Evolutionary conservation across 2,329 filamentous ascomycete genomes (phyloP).

Genomic region (Alternaria solani): DNA sequence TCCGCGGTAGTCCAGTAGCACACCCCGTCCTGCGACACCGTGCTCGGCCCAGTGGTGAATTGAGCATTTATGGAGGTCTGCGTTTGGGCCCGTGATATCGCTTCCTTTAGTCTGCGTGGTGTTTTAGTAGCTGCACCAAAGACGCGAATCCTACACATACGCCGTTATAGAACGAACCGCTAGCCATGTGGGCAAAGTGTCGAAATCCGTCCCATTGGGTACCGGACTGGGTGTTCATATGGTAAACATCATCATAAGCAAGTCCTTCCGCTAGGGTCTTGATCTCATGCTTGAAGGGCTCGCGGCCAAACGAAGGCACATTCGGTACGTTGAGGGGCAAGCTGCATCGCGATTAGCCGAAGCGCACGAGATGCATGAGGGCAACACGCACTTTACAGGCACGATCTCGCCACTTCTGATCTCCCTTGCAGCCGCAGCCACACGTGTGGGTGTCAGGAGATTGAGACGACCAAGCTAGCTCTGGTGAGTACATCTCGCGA

Average conservation of each 20-base stretch:
- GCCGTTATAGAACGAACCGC: conserved; percentile 54
- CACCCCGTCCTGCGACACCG: conserved; percentile 55
- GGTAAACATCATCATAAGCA: conserved; percentile 55
- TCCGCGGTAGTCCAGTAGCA: conserved; percentile 55
- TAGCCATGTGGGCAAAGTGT: conserved; percentile 53
- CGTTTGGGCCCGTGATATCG: conserved; percentile 51
- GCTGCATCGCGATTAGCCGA: conserved; percentile 37
- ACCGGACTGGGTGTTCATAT: conserved; percentile 55
- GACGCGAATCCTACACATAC: conserved; percentile 13
- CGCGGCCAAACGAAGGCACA: conserved; percentile 62
- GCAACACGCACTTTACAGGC: conserved; percentile 59
- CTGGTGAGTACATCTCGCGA: not conserved
- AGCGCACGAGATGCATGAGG: not conserved
- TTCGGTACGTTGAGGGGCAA: conserved; percentile 62
- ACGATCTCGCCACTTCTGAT: conserved; percentile 65
- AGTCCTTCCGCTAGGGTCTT: conserved; percentile 51
- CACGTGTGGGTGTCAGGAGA: conserved; percentile 63
- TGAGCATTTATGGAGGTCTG: conserved; percentile 53
- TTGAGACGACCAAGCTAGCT: conserved; percentile 61
- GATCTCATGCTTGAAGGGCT: conserved; percentile 64
- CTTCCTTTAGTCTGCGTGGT: conserved; percentile 46
- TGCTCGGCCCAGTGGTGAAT: conserved; percentile 58
- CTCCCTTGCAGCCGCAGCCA: conserved; percentile 62
- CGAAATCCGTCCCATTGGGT: conserved; percentile 59
- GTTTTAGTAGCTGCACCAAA: not conserved